phyloP scores from a whole-genome alignment of 306 rosid genomes.

The Styphnolobium japonicum region DNA sequence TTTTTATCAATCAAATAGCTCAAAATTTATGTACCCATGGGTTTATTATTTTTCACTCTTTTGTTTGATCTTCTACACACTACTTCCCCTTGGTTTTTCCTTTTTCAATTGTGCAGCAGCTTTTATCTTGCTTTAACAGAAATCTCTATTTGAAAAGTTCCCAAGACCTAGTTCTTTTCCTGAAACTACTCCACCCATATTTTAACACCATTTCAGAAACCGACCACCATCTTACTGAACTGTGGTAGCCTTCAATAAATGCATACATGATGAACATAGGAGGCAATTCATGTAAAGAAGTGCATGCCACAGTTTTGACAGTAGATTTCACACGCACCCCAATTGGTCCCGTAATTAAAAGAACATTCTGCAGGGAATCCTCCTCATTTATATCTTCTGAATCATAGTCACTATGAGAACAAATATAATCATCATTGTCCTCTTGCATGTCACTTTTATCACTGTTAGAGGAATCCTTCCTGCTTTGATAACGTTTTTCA shows the following conservation, averaged over 20 bases:
- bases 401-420: slow-evolving; percentile 61
- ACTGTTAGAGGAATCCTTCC: slow-evolving; percentile 34
- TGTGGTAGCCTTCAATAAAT: slow-evolving; percentile 9
- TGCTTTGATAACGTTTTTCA: slow-evolving; percentile 48
- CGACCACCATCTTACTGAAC: neutral
- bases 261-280: neutral
- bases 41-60: neutral
- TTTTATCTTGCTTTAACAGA: neutral
- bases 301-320: neutral
- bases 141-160: slow-evolving; percentile 6
- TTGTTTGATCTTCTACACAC: neutral
- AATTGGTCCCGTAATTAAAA: slow-evolving; percentile 78
- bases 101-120: neutral
- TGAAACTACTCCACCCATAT: neutral
- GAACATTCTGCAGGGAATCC: slow-evolving; percentile 69
- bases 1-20: neutral
- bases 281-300: slow-evolving; percentile 22
- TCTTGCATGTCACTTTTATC: slow-evolving; percentile 38
- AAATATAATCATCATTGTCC: slow-evolving; percentile 35
- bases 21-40: neutral
- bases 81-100: neutral
- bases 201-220: slow-evolving; percentile 10
- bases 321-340: slow-evolving; percentile 62
- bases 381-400: slow-evolving; percentile 52
- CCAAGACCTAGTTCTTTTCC: neutral